Conservation (phyloP, 495 filamentous ascomycete species). For the Penicillium roqueforti region DNA sequence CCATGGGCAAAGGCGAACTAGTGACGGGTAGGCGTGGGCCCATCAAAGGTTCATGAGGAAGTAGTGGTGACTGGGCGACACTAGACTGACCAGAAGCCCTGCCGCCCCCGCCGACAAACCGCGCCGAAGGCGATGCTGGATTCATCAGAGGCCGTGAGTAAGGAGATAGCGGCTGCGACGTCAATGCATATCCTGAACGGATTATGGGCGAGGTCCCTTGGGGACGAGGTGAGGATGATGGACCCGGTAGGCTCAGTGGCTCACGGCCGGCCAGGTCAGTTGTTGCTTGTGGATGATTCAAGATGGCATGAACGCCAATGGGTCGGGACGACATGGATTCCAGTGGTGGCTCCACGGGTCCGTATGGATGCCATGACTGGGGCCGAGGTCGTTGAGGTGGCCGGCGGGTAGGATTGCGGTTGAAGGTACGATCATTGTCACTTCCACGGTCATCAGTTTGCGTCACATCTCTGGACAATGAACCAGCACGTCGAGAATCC, state of each 20-base stretch:
- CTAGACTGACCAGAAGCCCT: constrained; percentile 44
- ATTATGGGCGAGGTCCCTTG: constrained; percentile 34
- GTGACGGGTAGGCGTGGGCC: constrained; percentile 23
- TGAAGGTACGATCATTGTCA: constrained; percentile 28
- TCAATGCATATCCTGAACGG: constrained; percentile 32
- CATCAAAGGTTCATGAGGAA: constrained; percentile 33
- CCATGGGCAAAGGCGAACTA: constrained; percentile 30
- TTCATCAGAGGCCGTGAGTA: constrained; percentile 54
- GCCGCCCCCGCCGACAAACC: constrained; percentile 31
- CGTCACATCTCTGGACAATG: constrained; percentile 28
- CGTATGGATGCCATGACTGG: constrained; percentile 39
- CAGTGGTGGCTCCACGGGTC: constrained; percentile 38
- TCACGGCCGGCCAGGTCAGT: constrained; percentile 26
- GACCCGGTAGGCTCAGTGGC: constrained; percentile 22
- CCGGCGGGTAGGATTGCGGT: constrained; percentile 22
- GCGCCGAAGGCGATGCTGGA: constrained; percentile 57
- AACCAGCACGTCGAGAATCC: constrained; percentile 33
- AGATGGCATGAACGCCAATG: constrained; percentile 48
- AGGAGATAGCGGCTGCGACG: constrained; percentile 35
- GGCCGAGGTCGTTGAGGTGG: constrained; percentile 33
- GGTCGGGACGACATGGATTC: constrained; percentile 37
- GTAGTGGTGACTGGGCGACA: constrained; percentile 45
- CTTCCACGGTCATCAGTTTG: constrained; percentile 22
- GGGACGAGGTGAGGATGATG: constrained; percentile 27
- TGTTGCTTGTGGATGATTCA: constrained; percentile 42